Evolutionary conservation across 306 rosid genomes (phyloP), one percentile per base, ranked within the genome.

Genomic region (Casuarina glauca): DNA sequence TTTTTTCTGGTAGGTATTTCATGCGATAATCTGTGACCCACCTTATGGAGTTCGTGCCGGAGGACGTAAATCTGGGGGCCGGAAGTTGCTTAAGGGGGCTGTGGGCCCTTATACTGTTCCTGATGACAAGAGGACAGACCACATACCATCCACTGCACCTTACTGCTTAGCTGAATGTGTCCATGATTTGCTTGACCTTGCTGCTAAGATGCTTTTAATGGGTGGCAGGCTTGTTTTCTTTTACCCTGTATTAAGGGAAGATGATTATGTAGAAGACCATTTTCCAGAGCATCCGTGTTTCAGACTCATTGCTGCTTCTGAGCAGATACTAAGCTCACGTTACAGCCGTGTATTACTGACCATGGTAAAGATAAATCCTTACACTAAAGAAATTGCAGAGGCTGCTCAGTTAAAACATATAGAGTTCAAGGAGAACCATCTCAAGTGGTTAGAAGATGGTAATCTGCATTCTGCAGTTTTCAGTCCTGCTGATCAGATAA

Each of bases 1-100:
- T 54, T 55, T 71, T 80, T 74, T 20, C 69, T 74, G 36, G 78
- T 79, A 95, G 97, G 43, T 92, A 53, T 92, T 92, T 82, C 93
- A 95, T 83, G 98, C 98, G 58, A 91, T 95, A 79, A 89, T 92
- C 73, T 95, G 97, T n/a, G 98, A 95, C 87, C 98, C 97, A 75
- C 98, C 98, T 72, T 95, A 95, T n/a, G 98, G 98, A 80, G 98
- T 95, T 77, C 97, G 98, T 79, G 97, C 98, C 54, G 97, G 98
- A 43, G 98, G 97, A 8, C 98, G 98, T 80, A 95, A 95, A 78
- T 95, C 98, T 20, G 98, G 98, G 41, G 97, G 97, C 70, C 87
- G 98, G 70, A 95, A 95, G 83, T 84, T 95, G 82, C 94, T 95
- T 48, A 92, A 88, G 79, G 98, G 98, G 58, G 67, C 78, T 0